These are phyloP conservation scores for Syncephalastrum racemosum DNA, from an alignment of 371 early-diverging fungal species.

Conservation along the genomic window DNA sequence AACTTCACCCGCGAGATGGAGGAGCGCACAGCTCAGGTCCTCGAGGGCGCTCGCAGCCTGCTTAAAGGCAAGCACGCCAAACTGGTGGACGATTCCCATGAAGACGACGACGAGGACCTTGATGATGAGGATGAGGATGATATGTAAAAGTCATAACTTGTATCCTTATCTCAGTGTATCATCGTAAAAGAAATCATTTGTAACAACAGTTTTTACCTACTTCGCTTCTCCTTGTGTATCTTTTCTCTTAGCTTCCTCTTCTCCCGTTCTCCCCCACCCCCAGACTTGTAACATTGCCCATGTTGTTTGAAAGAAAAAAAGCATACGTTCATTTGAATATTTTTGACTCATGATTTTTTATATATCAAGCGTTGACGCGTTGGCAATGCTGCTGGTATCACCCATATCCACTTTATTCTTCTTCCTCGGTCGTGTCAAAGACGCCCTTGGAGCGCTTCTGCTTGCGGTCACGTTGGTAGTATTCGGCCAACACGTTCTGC, in stretches of 20 bases:
- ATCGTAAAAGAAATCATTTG: neutral
- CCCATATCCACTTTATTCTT: conserved; percentile 17
- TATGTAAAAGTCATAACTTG: neutral
- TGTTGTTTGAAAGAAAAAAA: conserved; percentile 2
- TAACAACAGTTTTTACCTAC: conserved; percentile 3
- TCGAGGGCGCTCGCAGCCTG: conserved; percentile 14
- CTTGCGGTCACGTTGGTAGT: conserved; percentile 86
- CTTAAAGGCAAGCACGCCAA: conserved; percentile 12
- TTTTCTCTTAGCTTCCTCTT: neutral
- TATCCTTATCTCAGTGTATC: neutral
- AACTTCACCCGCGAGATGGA: conserved; percentile 22
- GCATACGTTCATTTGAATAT: neutral
- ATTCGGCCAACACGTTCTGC: conserved; percentile 93
- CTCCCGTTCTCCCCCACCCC: too few species aligned
- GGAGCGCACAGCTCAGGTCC: conserved; percentile 15
- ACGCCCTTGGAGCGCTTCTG: conserved; percentile 52
- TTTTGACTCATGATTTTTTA: too few species aligned
- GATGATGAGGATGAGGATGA: conserved; percentile 9
- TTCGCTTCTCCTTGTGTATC: neutral
- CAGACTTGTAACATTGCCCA: too few species aligned
- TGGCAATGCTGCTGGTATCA: too few species aligned
- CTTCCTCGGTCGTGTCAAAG: conserved; percentile 49
- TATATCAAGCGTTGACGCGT: too few species aligned
- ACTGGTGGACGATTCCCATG: neutral
- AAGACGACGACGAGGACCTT: conserved; percentile 6